These are phyloP conservation scores for Amanita molliuscula DNA, from an alignment of 768 basidiomycete genomes.

Conservation along the genomic window DNA sequence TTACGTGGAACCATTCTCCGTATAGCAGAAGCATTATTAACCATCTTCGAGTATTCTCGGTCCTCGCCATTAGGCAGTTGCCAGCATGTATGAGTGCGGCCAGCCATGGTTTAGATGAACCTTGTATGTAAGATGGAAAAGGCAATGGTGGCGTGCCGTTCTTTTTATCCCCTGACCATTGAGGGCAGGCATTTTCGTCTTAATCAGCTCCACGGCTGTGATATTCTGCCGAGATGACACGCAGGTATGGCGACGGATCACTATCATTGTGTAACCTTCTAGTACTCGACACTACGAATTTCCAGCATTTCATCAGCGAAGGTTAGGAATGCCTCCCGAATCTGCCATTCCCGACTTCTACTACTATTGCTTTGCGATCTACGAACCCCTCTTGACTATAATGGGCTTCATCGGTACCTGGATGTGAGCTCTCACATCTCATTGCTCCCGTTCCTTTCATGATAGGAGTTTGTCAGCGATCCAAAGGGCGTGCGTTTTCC, in stretches of 20 bases:
- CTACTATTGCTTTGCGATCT: slow-evolving; percentile 63
- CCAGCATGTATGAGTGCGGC: slow-evolving; percentile 32
- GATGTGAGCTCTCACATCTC: slow-evolving; percentile 22
- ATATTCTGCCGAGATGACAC: neutral
- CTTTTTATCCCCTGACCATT: slow-evolving; percentile 10
- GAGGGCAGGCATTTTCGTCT: slow-evolving; percentile 22
- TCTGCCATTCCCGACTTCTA: slow-evolving; percentile 69
- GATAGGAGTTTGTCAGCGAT: slow-evolving; percentile 27
- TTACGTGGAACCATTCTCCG: slow-evolving; percentile 12
- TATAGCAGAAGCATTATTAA: slow-evolving; percentile 60
- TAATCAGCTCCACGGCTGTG: neutral
- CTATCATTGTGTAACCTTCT: too few relatives aligned
- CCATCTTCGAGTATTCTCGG: slow-evolving; percentile 52
- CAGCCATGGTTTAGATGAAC: slow-evolving; percentile 64
- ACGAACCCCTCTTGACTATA: slow-evolving; percentile 59
- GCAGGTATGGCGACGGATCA: neutral
- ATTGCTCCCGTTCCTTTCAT: neutral
- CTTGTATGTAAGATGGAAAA: slow-evolving; percentile 40
- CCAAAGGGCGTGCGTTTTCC: slow-evolving; percentile 44
- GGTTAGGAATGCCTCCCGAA: slow-evolving; percentile 25
- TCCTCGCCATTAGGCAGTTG: slow-evolving; percentile 69
- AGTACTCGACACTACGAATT: neutral
- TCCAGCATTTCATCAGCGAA: neutral
- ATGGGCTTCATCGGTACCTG: slow-evolving; percentile 59
- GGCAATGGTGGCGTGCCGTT: slow-evolving; percentile 7